These are phyloP conservation scores for Moesziomyces parantarcticus DNA, from an alignment of 1,284 basidiomycete genomes.

Conservation along the genomic window DNA sequence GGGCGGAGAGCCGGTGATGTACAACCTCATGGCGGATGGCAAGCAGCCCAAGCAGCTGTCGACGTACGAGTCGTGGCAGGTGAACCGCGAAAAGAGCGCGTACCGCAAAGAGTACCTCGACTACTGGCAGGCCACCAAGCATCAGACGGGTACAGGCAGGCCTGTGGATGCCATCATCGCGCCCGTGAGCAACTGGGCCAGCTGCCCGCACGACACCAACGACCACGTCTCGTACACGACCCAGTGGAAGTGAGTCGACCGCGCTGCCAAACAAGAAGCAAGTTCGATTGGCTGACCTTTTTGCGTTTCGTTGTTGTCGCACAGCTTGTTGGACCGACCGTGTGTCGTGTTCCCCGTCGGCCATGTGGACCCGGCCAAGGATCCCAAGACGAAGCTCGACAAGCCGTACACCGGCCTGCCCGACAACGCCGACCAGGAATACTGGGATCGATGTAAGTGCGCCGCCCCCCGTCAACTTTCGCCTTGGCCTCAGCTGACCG, in stretches of 20 bases:
- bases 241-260: constrained; percentile 13
- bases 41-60: constrained; percentile 46
- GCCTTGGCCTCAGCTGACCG: not conserved
- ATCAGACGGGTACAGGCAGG: constrained; percentile 71
- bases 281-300: not conserved
- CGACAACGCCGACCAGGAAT: constrained; percentile 16
- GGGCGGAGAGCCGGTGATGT: constrained; percentile 54
- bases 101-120: constrained; percentile 72
- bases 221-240: constrained; percentile 57
- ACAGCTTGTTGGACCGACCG: constrained; percentile 24
- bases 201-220: constrained; percentile 72
- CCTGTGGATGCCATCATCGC: constrained; percentile 75
- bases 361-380: constrained; percentile 69
- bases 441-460: constrained; percentile 18
- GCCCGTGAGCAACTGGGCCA: constrained; percentile 72
- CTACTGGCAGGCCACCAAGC: constrained; percentile 72
- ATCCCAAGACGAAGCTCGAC: constrained; percentile 71
- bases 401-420: constrained; percentile 21
- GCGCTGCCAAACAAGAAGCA: not conserved
- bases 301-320: not conserved
- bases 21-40: constrained; percentile 19
- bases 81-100: constrained; percentile 67
- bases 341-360: constrained; percentile 72
- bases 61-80: constrained; percentile 74
- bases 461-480: not conserved